Base-by-base conservation (phyloP, 805 yeast species). In the Metschnikowia matae region DNA sequence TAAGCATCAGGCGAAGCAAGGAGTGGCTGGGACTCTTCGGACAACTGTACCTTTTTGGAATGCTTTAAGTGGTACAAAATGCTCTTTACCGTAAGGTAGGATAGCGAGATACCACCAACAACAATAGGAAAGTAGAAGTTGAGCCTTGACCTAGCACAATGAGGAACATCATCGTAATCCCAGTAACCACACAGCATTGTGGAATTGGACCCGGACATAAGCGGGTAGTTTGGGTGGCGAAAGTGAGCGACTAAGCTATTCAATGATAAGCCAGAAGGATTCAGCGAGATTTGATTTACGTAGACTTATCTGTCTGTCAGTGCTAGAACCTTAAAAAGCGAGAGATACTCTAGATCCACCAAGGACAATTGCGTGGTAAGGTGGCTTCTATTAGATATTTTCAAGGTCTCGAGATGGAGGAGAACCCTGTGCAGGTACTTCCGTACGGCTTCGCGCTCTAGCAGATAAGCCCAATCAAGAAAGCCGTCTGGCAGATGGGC, bases 91-190 rank as follows among this genome's bases (percentile, higher is more conserved):
- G 59, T 45, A 15, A 73, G 56, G 18, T 67, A 54, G 15, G 63
- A 48, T 3, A 67, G 50, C 4, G 76, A 64, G 45, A 66, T 48
- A 1, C 68, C 59, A 4, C 69, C 64, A 3, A 67, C 48, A 3
- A 69, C 49, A 8, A 71, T 48, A 0, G 77, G 70, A 2, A 66
- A 54, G 43, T 64, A 59, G 32, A 63, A 64, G 49, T 75, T 74
- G 36, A 81, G 52, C 59, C 53, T 66, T 62, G 59, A 61, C 43
- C 83, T 70, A 4, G 78, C 78, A 59, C 85, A 81, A 14, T 61
- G 60, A 1, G 85, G 78, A 38, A 84, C 61, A 62, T 84, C 89
- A 59, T 84, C 89, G 52, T 75, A 80, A 54, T 71, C 67, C 89
- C 89, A 84, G 54, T 63, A 49, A 39, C 53, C 51, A 60, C 66